A percentile compares a stretch with the other conserved stretches of the same genome.
phyloP scores from a whole-genome alignment of 2,329 filamentous ascomycete species.

The Alternaria metachromatica region DNA sequence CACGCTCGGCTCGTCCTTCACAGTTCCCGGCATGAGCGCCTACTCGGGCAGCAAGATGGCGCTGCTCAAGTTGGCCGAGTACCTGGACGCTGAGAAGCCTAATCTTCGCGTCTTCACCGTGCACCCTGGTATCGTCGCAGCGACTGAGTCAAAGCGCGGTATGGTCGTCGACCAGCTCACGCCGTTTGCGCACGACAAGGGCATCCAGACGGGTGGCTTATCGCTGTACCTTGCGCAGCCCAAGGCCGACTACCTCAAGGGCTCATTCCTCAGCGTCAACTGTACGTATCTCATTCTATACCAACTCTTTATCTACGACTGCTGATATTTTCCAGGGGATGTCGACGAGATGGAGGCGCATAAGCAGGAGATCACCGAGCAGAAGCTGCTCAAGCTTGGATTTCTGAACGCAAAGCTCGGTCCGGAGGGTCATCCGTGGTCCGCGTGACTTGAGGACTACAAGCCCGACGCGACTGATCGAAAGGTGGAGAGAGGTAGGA shows the following conservation, averaged over 20 bases:
- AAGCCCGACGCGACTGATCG: not conserved
- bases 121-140: slow-evolving; percentile 31
- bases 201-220: slow-evolving; percentile 22
- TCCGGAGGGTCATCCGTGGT: slow-evolving; percentile 26
- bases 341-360: slow-evolving; percentile 35
- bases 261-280: slow-evolving; percentile 27
- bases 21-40: slow-evolving; percentile 16
- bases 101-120: slow-evolving; percentile 19
- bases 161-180: not conserved
- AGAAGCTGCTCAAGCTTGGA: slow-evolving; percentile 34
- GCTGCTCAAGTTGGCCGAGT: slow-evolving; percentile 26
- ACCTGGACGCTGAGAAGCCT: slow-evolving; percentile 16
- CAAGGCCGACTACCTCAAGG: slow-evolving; percentile 28
- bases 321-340: slow-evolving; percentile 20
- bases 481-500: not conserved
- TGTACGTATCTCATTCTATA: slow-evolving; percentile 11
- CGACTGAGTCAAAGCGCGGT: slow-evolving; percentile 7
- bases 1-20: slow-evolving; percentile 11
- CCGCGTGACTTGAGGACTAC: not conserved
- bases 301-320: not conserved
- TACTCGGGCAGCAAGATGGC: slow-evolving; percentile 35
- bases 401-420: slow-evolving; percentile 27
- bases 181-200: slow-evolving; percentile 1
- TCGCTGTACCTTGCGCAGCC: slow-evolving; percentile 23
- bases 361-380: slow-evolving; percentile 37